Percentiles rank a stretch among this genome's conserved stretches.
phyloP scores from a whole-genome alignment of 2,329 filamentous ascomycete species.

The Trichoderma harzianum region DNA sequence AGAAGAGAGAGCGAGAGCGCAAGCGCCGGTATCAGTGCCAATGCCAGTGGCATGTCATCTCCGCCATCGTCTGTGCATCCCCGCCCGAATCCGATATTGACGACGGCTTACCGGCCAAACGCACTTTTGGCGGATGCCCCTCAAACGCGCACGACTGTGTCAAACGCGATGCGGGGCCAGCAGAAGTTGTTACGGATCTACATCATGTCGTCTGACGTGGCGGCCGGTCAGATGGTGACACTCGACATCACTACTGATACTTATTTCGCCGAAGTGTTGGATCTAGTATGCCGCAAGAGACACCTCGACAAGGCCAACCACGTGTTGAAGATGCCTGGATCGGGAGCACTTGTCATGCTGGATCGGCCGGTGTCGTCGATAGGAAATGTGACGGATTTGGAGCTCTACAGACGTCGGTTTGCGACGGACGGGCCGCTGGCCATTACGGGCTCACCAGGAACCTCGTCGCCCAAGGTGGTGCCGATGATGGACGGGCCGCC shows the following conservation, averaged over 20 bases:
- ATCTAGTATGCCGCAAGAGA: conserved; percentile 72
- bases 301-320: conserved; percentile 76
- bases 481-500: conserved; percentile 45
- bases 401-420: conserved; percentile 72
- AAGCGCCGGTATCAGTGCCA: conserved; percentile 22
- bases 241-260: conserved; percentile 77
- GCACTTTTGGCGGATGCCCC: conserved; percentile 55
- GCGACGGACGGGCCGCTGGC: conserved; percentile 69
- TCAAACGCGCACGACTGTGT: conserved; percentile 42
- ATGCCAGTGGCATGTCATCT: not conserved
- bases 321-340: conserved; percentile 72
- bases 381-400: conserved; percentile 70
- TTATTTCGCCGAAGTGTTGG: conserved; percentile 78
- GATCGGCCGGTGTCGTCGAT: conserved; percentile 78
- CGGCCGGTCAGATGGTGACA: conserved; percentile 70
- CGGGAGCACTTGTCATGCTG: conserved; percentile 69
- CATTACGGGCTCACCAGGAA: conserved; percentile 65
- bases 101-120: conserved; percentile 56
- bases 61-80: conserved; percentile 33
- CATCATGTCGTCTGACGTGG: conserved; percentile 65
- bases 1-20: conserved; percentile 27
- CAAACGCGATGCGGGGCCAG: conserved; percentile 54
- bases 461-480: conserved; percentile 65
- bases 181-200: conserved; percentile 70
- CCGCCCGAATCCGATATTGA: conserved; percentile 58